Base-by-base conservation (phyloP, 2,329 filamentous ascomycete species). In the Alternaria angustiovoidea region DNA sequence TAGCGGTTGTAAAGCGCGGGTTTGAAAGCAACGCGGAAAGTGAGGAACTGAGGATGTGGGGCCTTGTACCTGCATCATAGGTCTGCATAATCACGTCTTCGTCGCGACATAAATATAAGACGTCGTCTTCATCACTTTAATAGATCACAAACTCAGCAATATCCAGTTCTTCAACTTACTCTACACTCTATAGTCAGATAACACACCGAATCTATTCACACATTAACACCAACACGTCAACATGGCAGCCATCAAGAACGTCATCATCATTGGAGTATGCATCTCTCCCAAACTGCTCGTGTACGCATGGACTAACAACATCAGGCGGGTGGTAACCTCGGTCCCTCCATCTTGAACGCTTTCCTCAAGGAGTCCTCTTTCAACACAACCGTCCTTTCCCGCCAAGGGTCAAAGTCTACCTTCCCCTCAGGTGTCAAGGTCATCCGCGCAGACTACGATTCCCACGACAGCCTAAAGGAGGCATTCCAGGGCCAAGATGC, bases 401-500 rank as follows among this genome's bases (percentile, higher is more conserved):
- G 88, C 68, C 74, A 78, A 39, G 63, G 62, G 20, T 86, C 84
- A 5, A 76, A 61, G 12, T 79, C 80, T 18, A 78, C 75, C 18
- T 78, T 79, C 46, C 79, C 80, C 0, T 70, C 74, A 0, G 70
- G 74, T 30, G 78, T 84, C 51, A 74, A 76, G 7, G 80, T 86
- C 32, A 71, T 83, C 64, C 77, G 78, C 7, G 81, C 83, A 28
- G 81, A 87, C 68, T 85, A 83, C 63, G 76, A 81, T 14, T 71
- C 82, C 2, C 73, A 81, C 0, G 73, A 79, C 2, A 83, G 84
- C 22, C 81, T 90, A 14, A 81, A 76, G 0, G 63, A 78, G 1
- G 85, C 84, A 2, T 81, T 90, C 48, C 67, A 81, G 47, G 85
- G 84, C 39, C 83, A 88, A 58, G 87, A 89, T 62, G 87, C 84